phyloP scores from a whole-genome alignment of 202 grass and related monocot genomes.

The Panicum hallii region DNA sequence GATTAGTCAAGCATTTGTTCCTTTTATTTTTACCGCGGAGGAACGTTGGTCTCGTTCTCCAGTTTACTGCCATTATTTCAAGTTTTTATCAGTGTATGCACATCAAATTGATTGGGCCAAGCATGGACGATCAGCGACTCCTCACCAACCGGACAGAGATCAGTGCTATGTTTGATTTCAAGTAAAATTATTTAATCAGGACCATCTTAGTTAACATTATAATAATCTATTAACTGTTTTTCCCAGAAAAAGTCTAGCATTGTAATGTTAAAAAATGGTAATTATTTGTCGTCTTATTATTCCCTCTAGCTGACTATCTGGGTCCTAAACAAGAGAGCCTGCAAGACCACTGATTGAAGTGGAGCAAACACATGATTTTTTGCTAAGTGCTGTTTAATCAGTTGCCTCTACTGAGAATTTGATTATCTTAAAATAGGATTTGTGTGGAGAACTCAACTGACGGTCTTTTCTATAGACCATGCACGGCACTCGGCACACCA shows the following conservation, averaged over 20 bases:
- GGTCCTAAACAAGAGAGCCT: not conserved
- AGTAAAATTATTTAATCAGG: not conserved
- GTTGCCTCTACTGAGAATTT: not conserved
- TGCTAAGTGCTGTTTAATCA: not conserved
- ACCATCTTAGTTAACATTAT: not conserved
- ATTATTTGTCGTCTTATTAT: not conserved
- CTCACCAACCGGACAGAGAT: not conserved
- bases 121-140: not conserved
- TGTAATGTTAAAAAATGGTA: not conserved
- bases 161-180: not conserved
- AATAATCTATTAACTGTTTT: too few relatives aligned
- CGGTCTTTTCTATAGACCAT: too few relatives aligned
- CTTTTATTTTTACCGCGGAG: not conserved
- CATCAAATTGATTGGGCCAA: not conserved
- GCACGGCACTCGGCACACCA: too few relatives aligned
- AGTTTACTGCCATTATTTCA: not conserved
- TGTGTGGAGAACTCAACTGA: too few relatives aligned
- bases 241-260: not conserved
- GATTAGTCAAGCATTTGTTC: not conserved
- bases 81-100: not conserved
- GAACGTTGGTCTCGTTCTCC: not conserved
- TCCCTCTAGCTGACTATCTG: not conserved
- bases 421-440: too few relatives aligned
- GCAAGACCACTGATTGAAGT: not conserved
- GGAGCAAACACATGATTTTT: not conserved